These are phyloP conservation scores for Xanthoconium separans DNA, from an alignment of 1,284 basidiomycete genomes.

Conservation along the genomic window DNA sequence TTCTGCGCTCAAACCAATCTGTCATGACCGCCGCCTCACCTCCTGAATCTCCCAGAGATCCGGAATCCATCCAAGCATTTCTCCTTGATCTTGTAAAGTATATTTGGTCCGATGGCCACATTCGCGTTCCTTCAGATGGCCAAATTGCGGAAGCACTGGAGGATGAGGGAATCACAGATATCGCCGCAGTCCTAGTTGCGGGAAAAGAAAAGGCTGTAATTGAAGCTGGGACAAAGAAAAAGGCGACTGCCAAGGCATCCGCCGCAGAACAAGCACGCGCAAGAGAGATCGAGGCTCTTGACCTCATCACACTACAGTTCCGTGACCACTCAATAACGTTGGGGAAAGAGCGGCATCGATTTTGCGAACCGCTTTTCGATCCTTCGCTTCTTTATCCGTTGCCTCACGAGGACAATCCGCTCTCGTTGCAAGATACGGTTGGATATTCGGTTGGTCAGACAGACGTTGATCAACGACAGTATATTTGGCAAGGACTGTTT, in stretches of 20 bases:
- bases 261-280: slow-evolving; percentile 80
- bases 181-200: slow-evolving; percentile 78
- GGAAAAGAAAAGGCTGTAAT: slow-evolving; percentile 82
- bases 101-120: slow-evolving; percentile 58
- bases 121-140: slow-evolving; percentile 71
- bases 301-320: slow-evolving; percentile 76
- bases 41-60: slow-evolving; percentile 44
- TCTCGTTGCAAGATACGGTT: slow-evolving; percentile 64
- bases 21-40: slow-evolving; percentile 65
- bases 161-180: slow-evolving; percentile 85
- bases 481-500: slow-evolving; percentile 79
- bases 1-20: slow-evolving; percentile 65
- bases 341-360: slow-evolving; percentile 85
- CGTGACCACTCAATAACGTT: slow-evolving; percentile 70
- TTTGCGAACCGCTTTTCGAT: slow-evolving; percentile 89
- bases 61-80: slow-evolving; percentile 45
- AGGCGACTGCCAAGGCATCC: slow-evolving; percentile 70
- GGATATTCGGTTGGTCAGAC: slow-evolving; percentile 56
- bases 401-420: slow-evolving; percentile 31
- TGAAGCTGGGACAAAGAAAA: slow-evolving; percentile 77
- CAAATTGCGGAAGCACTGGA: slow-evolving; percentile 60
- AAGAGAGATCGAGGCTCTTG: slow-evolving; percentile 77
- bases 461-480: slow-evolving; percentile 66
- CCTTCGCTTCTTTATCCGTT: slow-evolving; percentile 51
- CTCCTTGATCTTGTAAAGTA: slow-evolving; percentile 60